A percentile compares a stretch with the other conserved stretches of the same genome.
Evolutionary conservation across 176 grass and related monocot species (phyloP).

Genomic region (Oryza nivara): DNA sequence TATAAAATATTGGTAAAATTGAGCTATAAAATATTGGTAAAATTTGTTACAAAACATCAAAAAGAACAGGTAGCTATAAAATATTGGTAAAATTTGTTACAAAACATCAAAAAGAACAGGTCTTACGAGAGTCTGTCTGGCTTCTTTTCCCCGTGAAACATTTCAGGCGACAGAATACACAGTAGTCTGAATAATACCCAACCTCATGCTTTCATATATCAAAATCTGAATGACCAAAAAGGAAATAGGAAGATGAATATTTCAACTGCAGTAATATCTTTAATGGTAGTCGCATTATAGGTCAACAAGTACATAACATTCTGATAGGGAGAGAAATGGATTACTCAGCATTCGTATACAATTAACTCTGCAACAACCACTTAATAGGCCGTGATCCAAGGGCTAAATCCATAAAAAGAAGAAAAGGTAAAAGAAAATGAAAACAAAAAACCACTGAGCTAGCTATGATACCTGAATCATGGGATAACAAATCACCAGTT

Average conservation of each 20-base stretch:
- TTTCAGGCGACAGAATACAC: background rate
- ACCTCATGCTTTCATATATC: background rate
- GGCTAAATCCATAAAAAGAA: conserved; percentile 11
- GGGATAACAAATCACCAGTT: conserved; percentile 39
- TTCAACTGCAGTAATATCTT: conserved; percentile 12
- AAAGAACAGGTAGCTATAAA: no score
- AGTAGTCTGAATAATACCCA: background rate
- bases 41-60: no score
- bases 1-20: no score
- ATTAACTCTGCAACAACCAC: conserved; percentile 31
- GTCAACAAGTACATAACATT: conserved; percentile 36
- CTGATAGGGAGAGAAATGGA: conserved; percentile 29
- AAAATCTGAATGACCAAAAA: background rate
- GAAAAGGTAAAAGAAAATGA: background rate
- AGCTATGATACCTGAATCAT: conserved; percentile 52
- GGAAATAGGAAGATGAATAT: background rate
- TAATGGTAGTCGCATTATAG: conserved; percentile 12
- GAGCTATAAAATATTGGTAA: no score
- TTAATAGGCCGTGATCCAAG: conserved; percentile 30
- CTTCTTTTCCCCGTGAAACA: background rate
- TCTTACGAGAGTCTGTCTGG: no score
- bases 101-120: no score
- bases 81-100: no score
- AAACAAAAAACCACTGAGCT: conserved; percentile 41
- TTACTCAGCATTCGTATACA: conserved; percentile 47